Evolutionary conservation across 169 alveolate genomes (phyloP), one percentile per base, ranked within the genome.

Genomic region (Plasmodium gaboni): DNA sequence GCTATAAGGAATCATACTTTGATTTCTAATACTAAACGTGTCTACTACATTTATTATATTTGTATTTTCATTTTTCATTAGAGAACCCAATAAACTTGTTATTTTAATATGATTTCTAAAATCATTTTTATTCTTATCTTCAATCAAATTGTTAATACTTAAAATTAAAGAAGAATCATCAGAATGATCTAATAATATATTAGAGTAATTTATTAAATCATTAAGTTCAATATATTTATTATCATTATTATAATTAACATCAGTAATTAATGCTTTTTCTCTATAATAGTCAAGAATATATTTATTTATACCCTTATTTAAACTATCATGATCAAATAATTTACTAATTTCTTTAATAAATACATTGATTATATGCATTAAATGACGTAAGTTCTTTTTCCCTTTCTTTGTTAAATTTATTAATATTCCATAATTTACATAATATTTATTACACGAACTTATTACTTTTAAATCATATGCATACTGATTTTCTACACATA

Each of bases 31-130:
- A 42, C 57, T 50, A 64, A 83, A 83, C 53, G 26, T 26, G 57
- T 83, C 91, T 57, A 83, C 91, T 53, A 68, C 73, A 42, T 83
- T 83, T 83, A 83, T 67, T 17, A 83, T 69, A 63, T 83, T 32
- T 59, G 69, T 19, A 83, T 53, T 68, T 38, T 83, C 91, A 68
- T 83, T 67, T 42, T 50, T 83, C 28, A 83, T 51, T 68, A 83
- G 85, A 68, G 80, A 68, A 42, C 85, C 91, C n/a, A 83, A 26
- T 61, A 83, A 83, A 50, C 91, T 83, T 38, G 91, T 83, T 44
- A 69, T 83, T 83, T 83, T 83, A 68, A 83, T 83, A 44, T 83
- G 85, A 83, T 83, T 69, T 68, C 91, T 80, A 68, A 83, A 83
- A 63, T 57, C 91, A 68, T 83, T 69, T 67, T 69, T 69, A 68